Conservation (phyloP, 306 rosid species). For the Arachis stenosperma region DNA sequence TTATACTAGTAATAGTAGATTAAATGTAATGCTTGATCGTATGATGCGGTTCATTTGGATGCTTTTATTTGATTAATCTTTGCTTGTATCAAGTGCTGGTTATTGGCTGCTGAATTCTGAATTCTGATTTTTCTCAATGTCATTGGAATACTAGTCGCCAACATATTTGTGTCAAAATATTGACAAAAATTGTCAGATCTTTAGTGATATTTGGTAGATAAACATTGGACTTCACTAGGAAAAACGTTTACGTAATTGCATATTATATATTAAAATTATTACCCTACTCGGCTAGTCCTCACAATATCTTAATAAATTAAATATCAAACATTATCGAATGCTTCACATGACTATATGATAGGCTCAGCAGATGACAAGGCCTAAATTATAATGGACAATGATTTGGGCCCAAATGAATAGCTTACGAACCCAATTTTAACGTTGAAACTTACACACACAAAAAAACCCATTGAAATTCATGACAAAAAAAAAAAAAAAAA, state of each 20-base stretch:
- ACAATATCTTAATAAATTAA: no score
- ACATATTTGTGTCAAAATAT: background rate
- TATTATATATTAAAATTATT: no score
- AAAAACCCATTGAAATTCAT: no score
- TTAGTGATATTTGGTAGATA: background rate
- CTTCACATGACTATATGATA: no score
- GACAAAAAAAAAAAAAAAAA: no score
- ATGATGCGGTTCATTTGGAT: background rate
- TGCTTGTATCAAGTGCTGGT: background rate
- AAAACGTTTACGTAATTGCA: no score
- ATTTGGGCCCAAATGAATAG: background rate
- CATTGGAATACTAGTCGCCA: background rate
- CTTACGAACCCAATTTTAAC: background rate
- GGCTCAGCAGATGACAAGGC: background rate
- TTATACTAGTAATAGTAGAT: background rate
- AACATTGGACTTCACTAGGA: background rate
- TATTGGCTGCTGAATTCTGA: background rate
- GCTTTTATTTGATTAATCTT: background rate
- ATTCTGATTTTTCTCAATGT: no score
- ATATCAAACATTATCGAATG: no score
- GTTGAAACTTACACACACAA: no score
- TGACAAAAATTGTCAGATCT: background rate
- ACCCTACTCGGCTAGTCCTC: no score
- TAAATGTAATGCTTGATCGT: background rate
- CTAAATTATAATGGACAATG: background rate